Evolutionary conservation across 495 filamentous ascomycete genomes (phyloP).

Genomic region (Patellaria atrata): DNA sequence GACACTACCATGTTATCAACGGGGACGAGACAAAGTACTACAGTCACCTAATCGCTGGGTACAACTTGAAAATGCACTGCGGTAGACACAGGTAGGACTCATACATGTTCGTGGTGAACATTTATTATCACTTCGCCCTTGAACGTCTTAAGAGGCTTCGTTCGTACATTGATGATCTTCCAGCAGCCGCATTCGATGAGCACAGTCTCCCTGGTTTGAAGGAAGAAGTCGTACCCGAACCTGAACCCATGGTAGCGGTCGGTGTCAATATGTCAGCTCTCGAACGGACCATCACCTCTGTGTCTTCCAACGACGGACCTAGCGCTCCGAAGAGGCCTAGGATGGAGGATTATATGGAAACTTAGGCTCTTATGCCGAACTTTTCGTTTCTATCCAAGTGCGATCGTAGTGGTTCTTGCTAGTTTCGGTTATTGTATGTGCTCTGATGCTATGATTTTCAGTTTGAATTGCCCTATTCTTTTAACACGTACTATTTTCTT

Average conservation of each 20-base stretch:
- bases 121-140: constrained; percentile 13
- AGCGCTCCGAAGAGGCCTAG: constrained; percentile 1
- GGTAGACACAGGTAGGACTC: constrained; percentile 16
- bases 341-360: constrained; percentile 16
- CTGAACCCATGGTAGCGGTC: not conserved
- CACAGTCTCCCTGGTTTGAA: too few relatives aligned
- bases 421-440: too few relatives aligned
- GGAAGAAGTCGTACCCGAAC: not conserved
- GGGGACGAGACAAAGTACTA: constrained; percentile 11
- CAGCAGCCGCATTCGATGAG: too few relatives aligned
- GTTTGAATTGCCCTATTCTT: too few relatives aligned
- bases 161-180: constrained; percentile 4
- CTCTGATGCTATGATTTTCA: too few relatives aligned
- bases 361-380: constrained; percentile 30
- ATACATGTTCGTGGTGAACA: constrained; percentile 16
- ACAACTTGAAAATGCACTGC: constrained; percentile 4
- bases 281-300: not conserved
- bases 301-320: constrained; percentile 1
- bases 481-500: too few relatives aligned
- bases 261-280: not conserved
- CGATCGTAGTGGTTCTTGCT: too few relatives aligned
- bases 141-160: constrained; percentile 14
- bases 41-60: constrained; percentile 11
- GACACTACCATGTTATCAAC: constrained; percentile 19
- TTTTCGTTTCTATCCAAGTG: constrained; percentile 60